phyloP scores from a whole-genome alignment of 2,329 filamentous ascomycete species.

The Lomentospora prolificans region DNA sequence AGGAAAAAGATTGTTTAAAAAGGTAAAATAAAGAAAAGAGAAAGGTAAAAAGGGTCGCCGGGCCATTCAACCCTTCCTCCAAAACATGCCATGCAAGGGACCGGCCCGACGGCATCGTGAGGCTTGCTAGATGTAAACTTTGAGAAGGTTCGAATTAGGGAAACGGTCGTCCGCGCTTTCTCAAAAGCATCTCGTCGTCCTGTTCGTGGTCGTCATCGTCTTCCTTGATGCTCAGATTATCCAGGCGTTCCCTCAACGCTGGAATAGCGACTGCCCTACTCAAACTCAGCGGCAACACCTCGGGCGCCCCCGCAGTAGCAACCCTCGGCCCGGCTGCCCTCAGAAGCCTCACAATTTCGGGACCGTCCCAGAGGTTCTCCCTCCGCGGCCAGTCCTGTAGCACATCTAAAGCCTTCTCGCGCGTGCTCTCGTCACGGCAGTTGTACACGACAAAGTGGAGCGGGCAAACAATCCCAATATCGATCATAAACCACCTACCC shows the following conservation, averaged over 20 bases:
- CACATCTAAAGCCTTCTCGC: not conserved
- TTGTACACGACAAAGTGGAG: conserved; percentile 1
- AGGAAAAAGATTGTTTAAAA: too few relatives aligned
- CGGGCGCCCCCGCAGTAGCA: not conserved
- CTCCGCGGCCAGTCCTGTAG: conserved; percentile 4
- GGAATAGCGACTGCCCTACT: not conserved
- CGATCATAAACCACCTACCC: conserved; percentile 1
- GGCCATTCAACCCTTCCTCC: too few relatives aligned
- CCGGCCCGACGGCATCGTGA: too few relatives aligned
- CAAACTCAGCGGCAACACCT: not conserved
- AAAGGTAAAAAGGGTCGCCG: too few relatives aligned
- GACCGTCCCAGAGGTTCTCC: conserved; percentile 8
- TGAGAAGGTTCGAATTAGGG: too few relatives aligned
- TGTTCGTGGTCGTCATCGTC: not conserved
- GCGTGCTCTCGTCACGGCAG: not conserved
- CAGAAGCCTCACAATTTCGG: conserved; percentile 2
- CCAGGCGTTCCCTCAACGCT: not conserved
- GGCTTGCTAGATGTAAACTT: too few relatives aligned
- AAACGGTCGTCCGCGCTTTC: not conserved
- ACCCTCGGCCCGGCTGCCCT: not conserved
- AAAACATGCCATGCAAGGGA: too few relatives aligned
- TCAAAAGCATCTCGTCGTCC: not conserved
- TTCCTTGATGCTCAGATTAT: not conserved
- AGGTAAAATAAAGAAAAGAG: too few relatives aligned
- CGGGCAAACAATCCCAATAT: conserved; percentile 4